phyloP scores from a whole-genome alignment of 164 flowering plant genomes.

The Piper longum region DNA sequence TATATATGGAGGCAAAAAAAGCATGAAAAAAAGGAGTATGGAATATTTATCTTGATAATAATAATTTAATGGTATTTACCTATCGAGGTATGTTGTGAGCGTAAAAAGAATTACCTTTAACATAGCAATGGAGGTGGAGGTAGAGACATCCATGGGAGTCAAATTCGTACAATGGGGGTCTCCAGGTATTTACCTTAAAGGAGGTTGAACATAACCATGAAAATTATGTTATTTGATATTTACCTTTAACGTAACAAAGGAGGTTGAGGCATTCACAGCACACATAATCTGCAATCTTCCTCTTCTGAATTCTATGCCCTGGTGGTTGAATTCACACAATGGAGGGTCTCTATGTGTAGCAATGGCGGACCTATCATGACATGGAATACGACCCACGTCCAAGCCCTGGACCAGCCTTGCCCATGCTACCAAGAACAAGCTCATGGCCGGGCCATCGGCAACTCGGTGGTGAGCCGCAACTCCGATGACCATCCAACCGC shows the following conservation, averaged over 20 bases:
- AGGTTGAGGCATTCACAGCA: not conserved
- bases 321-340: constrained; percentile 1
- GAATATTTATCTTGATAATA: too few species aligned
- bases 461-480: constrained; percentile 2
- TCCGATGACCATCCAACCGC: constrained; percentile 7
- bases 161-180: constrained; percentile 3
- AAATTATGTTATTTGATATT: not conserved
- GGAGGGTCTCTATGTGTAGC: constrained; percentile 4
- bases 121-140: not conserved
- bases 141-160: not conserved
- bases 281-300: not conserved
- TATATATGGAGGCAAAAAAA: too few species aligned
- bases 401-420: constrained; percentile 1
- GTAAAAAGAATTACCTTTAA: not conserved
- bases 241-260: not conserved
- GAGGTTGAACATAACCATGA: not conserved
- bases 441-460: constrained; percentile 8
- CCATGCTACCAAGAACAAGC: constrained; percentile 6
- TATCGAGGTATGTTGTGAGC: too few species aligned
- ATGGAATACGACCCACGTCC: constrained; percentile 2
- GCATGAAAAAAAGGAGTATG: too few species aligned
- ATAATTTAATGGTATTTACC: too few species aligned
- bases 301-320: not conserved
- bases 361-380: constrained; percentile 2
- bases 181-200: too few species aligned